phyloP scores from a whole-genome alignment of 495 filamentous ascomycete genomes.

The Neurospora tetraspora region DNA sequence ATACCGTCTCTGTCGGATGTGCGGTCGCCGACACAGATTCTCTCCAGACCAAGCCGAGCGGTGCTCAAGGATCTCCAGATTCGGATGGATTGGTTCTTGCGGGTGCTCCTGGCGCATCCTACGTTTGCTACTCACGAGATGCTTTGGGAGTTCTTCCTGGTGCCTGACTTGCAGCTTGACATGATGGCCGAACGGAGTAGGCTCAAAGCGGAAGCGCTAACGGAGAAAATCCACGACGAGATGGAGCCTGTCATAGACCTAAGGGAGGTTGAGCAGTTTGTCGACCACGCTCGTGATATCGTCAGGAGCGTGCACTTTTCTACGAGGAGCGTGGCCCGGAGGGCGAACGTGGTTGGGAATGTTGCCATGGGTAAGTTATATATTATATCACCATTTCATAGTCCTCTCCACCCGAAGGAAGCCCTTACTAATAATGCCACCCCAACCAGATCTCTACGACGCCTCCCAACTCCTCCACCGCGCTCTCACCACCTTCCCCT shows the following conservation, averaged over 20 bases:
- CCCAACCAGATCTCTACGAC: slow-evolving; percentile 53
- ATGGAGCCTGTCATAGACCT: slow-evolving; percentile 75
- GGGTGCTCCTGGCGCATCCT: slow-evolving; percentile 75
- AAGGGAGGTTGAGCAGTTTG: slow-evolving; percentile 87
- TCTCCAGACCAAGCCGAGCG: slow-evolving; percentile 79
- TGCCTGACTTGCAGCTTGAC: slow-evolving; percentile 83
- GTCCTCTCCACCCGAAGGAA: slow-evolving; percentile 17
- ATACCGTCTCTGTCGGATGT: slow-evolving; percentile 70
- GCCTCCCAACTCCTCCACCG: slow-evolving; percentile 50
- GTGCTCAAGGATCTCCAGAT: slow-evolving; percentile 81
- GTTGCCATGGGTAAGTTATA: slow-evolving; percentile 41
- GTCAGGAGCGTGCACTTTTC: slow-evolving; percentile 74
- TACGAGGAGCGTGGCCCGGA: slow-evolving; percentile 67
- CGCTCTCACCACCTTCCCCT: slow-evolving; percentile 48
- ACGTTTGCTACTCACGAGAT: slow-evolving; percentile 96
- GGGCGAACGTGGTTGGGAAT: slow-evolving; percentile 49
- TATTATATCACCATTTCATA: background rate
- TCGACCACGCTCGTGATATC: slow-evolving; percentile 78
- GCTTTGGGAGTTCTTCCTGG: slow-evolving; percentile 98
- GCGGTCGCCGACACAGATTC: slow-evolving; percentile 83
- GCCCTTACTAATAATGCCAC: slow-evolving; percentile 19
- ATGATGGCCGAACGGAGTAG: slow-evolving; percentile 83
- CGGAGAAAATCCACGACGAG: slow-evolving; percentile 81
- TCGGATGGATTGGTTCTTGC: slow-evolving; percentile 76
- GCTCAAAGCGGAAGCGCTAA: slow-evolving; percentile 71